A percentile compares a stretch with the other conserved stretches of the same genome.
Evolutionary conservation across 2,329 filamentous ascomycete species (phyloP).

Genomic region (Sordariomycetes sp.): DNA sequence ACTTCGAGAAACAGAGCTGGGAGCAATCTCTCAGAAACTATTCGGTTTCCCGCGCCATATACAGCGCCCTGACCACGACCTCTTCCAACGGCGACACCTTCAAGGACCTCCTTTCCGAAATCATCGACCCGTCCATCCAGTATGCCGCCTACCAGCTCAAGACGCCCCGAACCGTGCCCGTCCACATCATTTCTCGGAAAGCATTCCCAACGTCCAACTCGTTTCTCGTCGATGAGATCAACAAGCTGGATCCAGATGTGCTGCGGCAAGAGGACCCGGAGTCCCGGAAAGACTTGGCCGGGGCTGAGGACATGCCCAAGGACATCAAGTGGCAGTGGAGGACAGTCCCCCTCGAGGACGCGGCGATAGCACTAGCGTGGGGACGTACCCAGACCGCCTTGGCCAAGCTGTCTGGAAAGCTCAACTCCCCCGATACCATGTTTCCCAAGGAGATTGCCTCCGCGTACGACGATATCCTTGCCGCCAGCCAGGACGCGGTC

Average conservation of each 20-base stretch:
- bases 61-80: slow-evolving; percentile 59
- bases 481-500: slow-evolving; percentile 83
- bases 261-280: slow-evolving; percentile 39
- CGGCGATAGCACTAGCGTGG: slow-evolving; percentile 78
- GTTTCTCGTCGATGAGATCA: slow-evolving; percentile 54
- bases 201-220: slow-evolving; percentile 61
- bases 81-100: slow-evolving; percentile 62
- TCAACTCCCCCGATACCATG: slow-evolving; percentile 30
- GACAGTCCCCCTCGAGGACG: slow-evolving; percentile 83
- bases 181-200: slow-evolving; percentile 67
- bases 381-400: slow-evolving; percentile 53
- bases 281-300: slow-evolving; percentile 33
- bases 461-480: slow-evolving; percentile 84
- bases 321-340: slow-evolving; percentile 79
- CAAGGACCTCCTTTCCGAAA: slow-evolving; percentile 76
- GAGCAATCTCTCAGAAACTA: slow-evolving; percentile 65
- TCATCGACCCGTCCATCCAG: slow-evolving; percentile 84
- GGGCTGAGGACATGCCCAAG: slow-evolving; percentile 50
- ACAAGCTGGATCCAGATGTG: slow-evolving; percentile 57
- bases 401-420: slow-evolving; percentile 32
- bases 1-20: slow-evolving; percentile 87
- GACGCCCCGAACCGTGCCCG: slow-evolving; percentile 73
- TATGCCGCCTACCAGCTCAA: slow-evolving; percentile 91
- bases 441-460: slow-evolving; percentile 61
- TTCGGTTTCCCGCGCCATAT: slow-evolving; percentile 69